Conservation (phyloP, 2,329 filamentous ascomycete genomes). For the Fusarium denticulatum region DNA sequence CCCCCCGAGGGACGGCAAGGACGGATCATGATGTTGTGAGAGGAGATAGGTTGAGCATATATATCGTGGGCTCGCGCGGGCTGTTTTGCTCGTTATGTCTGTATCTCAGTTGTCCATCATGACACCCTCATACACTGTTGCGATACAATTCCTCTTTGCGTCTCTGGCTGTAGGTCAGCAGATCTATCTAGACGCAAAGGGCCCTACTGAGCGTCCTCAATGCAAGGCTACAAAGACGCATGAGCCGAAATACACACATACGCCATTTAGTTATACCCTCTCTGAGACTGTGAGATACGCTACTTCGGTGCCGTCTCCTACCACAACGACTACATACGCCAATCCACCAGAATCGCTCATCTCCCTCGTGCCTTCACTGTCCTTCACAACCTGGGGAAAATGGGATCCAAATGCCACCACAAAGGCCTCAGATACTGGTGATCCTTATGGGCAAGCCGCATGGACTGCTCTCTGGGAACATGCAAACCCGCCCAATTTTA, state of each 20-base stretch:
- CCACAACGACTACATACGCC: constrained; percentile 46
- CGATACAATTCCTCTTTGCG: constrained; percentile 32
- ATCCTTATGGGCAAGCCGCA: constrained; percentile 46
- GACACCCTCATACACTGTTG: constrained; percentile 13
- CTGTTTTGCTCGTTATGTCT: background rate
- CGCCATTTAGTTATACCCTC: constrained; percentile 46
- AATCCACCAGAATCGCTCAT: constrained; percentile 41
- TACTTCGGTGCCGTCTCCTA: constrained; percentile 44
- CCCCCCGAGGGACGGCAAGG: no score
- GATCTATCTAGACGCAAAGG: constrained; percentile 39
- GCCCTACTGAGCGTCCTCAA: constrained; percentile 43
- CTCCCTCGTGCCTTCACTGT: constrained; percentile 41
- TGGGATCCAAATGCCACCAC: constrained; percentile 46
- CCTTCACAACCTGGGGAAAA: constrained; percentile 49
- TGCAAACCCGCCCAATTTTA: constrained; percentile 49
- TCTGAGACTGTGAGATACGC: constrained; percentile 48
- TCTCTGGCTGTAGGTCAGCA: constrained; percentile 41
- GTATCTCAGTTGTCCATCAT: constrained; percentile 13
- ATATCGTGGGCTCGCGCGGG: background rate
- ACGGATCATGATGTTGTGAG: background rate
- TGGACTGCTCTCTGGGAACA: constrained; percentile 49
- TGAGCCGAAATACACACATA: constrained; percentile 44
- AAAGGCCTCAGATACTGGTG: constrained; percentile 42
- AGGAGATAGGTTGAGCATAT: background rate
- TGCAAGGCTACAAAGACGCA: constrained; percentile 33